These are phyloP conservation scores for Speleostelium caveatum DNA, from an alignment of 78 protist species.

Conservation along the genomic window DNA sequence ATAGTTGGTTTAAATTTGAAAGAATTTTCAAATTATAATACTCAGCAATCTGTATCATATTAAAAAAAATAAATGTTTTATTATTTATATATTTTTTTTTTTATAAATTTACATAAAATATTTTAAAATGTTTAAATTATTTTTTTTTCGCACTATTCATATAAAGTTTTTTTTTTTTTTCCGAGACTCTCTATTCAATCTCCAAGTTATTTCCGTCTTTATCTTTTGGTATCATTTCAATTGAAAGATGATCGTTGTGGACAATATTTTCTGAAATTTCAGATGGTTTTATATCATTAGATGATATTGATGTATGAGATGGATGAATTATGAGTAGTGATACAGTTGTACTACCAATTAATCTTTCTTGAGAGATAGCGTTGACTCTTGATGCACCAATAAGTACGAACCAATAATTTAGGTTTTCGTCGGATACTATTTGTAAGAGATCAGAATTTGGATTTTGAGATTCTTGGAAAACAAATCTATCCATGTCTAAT, in stretches of 20 bases:
- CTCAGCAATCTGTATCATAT: constrained; percentile 24
- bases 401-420: constrained; percentile 35
- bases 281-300: too few species aligned
- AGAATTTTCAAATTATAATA: neutral
- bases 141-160: too few species aligned
- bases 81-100: too few species aligned
- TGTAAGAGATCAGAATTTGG: constrained; percentile 18
- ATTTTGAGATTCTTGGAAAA: neutral
- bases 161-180: too few species aligned
- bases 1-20: neutral
- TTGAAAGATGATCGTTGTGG: too few species aligned
- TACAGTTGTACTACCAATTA: neutral
- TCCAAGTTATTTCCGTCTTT: too few species aligned
- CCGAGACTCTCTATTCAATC: too few species aligned
- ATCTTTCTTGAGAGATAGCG: constrained; percentile 6
- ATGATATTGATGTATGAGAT: neutral
- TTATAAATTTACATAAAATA: too few species aligned
- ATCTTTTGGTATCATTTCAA: too few species aligned
- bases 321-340: constrained; percentile 47
- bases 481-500: neutral
- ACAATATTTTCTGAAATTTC: too few species aligned
- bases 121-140: too few species aligned
- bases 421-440: neutral
- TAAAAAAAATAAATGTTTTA: too few species aligned
- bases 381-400: constrained; percentile 38